Base-by-base conservation (phyloP, 495 filamentous ascomycete species). In the Neurospora sp. region DNA sequence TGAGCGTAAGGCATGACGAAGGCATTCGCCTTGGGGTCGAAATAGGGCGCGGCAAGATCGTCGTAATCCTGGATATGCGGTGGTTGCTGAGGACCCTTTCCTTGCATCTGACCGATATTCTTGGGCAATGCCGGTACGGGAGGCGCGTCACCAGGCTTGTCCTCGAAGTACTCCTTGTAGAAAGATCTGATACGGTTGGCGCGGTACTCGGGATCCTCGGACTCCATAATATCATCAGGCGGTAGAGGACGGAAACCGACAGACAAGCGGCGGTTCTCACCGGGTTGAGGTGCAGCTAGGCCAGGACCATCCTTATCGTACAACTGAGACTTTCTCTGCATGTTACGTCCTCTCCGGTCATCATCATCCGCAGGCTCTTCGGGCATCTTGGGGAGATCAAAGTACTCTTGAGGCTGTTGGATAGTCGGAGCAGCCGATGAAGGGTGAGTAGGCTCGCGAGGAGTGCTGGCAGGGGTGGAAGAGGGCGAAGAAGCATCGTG, bases 131-230 rank as follows among this genome's bases (percentile, higher is more conserved):
- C 88, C 86, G 86, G 85, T 39, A 84, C 77, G 16, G 82, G 83
- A 38, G 79, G 79, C 69, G 73, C 73, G 37, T 74, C 75, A 31
- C 85, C 85, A 39, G 83, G 85, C 0, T 85, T 85, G 35, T 97
- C 94, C 71, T 99, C 96, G 74, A 99, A 99, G 81, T 98, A 98
- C 81, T 98, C 96, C 80, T 97, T 97, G 84, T 99, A 99, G 84
- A 99, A 99, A 35, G 96, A 98, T 75, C 96, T 89, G 75, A 99
- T 98, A 31, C 96, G 89, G 83, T 97, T 98, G 73, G 96, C 96
- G 79, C 96, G 89, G 82, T 95, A 89, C 82, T 98, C 96, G 3
- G 96, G 93, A 78, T 97, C 93, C n/a, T 94, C 92, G 41, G 92
- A 91, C 35, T 85, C 83, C 65, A 83, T 82, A 41, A 84, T 85